phyloP scores from a whole-genome alignment of 805 yeast genomes.

The Ascoidea tarda region DNA sequence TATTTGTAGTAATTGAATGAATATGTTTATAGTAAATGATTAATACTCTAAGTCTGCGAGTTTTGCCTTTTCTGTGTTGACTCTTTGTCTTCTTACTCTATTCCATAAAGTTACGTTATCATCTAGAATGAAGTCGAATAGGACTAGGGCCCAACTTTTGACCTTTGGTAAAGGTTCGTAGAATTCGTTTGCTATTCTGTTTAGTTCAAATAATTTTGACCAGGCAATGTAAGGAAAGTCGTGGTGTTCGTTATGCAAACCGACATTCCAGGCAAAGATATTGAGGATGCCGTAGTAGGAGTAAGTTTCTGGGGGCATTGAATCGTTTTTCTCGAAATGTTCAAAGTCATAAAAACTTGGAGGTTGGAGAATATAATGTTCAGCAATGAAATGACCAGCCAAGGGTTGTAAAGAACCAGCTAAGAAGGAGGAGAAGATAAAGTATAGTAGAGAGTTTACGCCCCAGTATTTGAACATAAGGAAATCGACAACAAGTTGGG shows the following conservation, averaged over 20 bases:
- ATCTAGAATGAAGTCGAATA: slow-evolving; percentile 56
- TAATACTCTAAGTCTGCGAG: not conserved
- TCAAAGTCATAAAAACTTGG: slow-evolving; percentile 23
- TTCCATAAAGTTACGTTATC: slow-evolving; percentile 62
- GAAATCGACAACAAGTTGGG: slow-evolving; percentile 45
- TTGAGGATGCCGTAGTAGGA: slow-evolving; percentile 80
- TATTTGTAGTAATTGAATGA: not conserved
- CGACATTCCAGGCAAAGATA: slow-evolving; percentile 79
- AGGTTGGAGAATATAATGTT: slow-evolving; percentile 68
- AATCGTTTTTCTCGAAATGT: slow-evolving; percentile 10
- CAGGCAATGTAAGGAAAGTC: slow-evolving; percentile 92
- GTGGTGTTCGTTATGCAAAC: slow-evolving; percentile 90
- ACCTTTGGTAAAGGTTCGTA: slow-evolving; percentile 71
- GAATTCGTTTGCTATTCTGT: slow-evolving; percentile 61
- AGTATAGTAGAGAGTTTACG: slow-evolving; percentile 44
- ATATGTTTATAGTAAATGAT: too few relatives aligned
- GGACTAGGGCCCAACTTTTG: slow-evolving; percentile 64
- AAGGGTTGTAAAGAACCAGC: slow-evolving; percentile 91
- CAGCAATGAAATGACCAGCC: slow-evolving; percentile 95
- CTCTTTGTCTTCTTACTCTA: slow-evolving; percentile 53
- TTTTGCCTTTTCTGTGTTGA: not conserved
- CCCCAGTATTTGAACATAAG: slow-evolving; percentile 51
- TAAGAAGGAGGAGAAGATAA: slow-evolving; percentile 63
- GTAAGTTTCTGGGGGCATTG: slow-evolving; percentile 60
- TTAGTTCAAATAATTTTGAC: slow-evolving; percentile 58